Evolutionary conservation across 768 basidiomycete genomes (phyloP).

Genomic region (Cyclocybe aegerita): DNA sequence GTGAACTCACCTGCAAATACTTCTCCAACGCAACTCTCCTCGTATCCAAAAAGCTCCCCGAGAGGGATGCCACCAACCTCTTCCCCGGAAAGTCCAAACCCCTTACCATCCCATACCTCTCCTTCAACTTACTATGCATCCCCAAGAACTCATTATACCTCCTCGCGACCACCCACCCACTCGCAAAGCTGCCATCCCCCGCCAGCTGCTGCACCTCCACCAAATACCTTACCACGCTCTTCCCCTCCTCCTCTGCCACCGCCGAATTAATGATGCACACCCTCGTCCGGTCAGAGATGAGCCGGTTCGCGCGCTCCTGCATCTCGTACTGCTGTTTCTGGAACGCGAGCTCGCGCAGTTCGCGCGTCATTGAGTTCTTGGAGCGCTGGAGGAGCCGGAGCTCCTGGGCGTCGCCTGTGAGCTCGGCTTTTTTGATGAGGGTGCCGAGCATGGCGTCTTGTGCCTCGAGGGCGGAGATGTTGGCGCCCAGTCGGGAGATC

Average conservation of each 20-base stretch:
- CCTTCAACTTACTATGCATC: conserved; percentile 84
- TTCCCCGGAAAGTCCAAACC: conserved; percentile 91
- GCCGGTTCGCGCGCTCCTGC: conserved; percentile 87
- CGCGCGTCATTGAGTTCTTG: conserved; percentile 76
- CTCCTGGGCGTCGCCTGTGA: conserved; percentile 89
- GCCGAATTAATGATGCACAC: conserved; percentile 86
- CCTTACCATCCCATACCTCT: conserved; percentile 65
- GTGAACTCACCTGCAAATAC: conserved; percentile 76
- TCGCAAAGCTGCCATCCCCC: conserved; percentile 73
- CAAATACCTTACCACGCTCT: conserved; percentile 88
- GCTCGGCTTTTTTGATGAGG: conserved; percentile 91
- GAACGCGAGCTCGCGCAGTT: conserved; percentile 81
- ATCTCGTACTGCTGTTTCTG: conserved; percentile 93
- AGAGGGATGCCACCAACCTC: conserved; percentile 84
- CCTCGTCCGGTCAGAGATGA: conserved; percentile 79
- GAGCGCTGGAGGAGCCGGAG: conserved; percentile 80
- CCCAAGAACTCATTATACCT: conserved; percentile 94
- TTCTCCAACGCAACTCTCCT: conserved; percentile 79
- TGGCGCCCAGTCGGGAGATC: conserved; percentile 74
- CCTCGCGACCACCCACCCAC: conserved; percentile 91
- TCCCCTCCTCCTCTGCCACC: conserved; percentile 80
- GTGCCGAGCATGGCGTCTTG: conserved; percentile 86
- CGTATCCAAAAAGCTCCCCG: conserved; percentile 84
- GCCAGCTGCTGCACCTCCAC: conserved; percentile 89
- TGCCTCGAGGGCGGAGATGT: conserved; percentile 71